phyloP scores from a whole-genome alignment of 2,329 filamentous ascomycete species.

The Onygenales sp. region DNA sequence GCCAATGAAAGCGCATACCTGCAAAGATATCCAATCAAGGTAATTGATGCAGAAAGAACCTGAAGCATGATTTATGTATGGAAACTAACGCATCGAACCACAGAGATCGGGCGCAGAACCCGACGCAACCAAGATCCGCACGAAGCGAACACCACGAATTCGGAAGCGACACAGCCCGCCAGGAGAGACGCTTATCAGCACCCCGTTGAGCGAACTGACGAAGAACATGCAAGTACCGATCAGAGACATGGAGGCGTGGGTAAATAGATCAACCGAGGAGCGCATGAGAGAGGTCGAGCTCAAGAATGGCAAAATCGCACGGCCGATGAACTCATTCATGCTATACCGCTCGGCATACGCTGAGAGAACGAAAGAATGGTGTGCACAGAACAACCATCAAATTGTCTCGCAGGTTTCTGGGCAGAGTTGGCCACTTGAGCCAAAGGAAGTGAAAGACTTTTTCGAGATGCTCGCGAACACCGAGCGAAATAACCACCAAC shows the following conservation, averaged over 20 bases:
- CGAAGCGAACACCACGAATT: conserved; percentile 12
- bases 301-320: conserved; percentile 69
- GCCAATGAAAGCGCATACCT: conserved; percentile 3
- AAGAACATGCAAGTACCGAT: conserved; percentile 44
- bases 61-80: neutral
- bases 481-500: conserved; percentile 75
- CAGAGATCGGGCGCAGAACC: neutral
- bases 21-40: neutral
- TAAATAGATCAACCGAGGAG: conserved; percentile 58
- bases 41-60: too few species aligned
- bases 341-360: conserved; percentile 90
- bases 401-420: conserved; percentile 82
- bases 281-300: conserved; percentile 60
- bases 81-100: neutral
- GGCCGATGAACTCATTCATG: conserved; percentile 98
- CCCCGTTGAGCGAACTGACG: conserved; percentile 16
- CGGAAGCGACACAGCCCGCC: conserved; percentile 11
- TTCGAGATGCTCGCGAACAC: conserved; percentile 72
- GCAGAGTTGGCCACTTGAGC: conserved; percentile 74
- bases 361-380: conserved; percentile 72
- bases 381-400: conserved; percentile 84
- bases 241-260: conserved; percentile 71
- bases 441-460: conserved; percentile 58
- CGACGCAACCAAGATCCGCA: conserved; percentile 7
- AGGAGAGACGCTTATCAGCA: conserved; percentile 8